A percentile compares a stretch with the other conserved stretches of the same genome.
phyloP scores from a whole-genome alignment of 768 basidiomycete genomes.

The Asterophora parasitica region DNA sequence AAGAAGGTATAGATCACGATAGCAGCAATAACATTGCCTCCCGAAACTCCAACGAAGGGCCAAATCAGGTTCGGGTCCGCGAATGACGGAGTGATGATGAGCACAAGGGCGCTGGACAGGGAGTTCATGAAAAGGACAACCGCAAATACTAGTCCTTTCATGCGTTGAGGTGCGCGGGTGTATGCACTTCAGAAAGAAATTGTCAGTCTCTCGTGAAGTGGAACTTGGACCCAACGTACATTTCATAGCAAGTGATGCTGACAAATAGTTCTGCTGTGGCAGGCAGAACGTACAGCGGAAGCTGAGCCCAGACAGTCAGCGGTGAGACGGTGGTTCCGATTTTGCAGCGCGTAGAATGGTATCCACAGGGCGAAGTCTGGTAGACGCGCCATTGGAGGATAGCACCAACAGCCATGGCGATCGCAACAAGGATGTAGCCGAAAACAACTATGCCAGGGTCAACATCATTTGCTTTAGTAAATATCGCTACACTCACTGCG shows the following conservation, averaged over 20 bases:
- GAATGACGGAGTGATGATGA: conserved; percentile 29
- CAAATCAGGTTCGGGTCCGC: conserved; percentile 32
- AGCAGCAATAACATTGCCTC: conserved; percentile 19
- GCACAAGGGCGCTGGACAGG: conserved; percentile 26
- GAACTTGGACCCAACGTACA: conserved; percentile 1
- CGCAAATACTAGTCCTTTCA: conserved; percentile 38
- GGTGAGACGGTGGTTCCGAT: conserved; percentile 21
- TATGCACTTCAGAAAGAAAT: conserved; percentile 23
- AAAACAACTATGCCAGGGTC: conserved; percentile 8
- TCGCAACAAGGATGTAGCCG: conserved; percentile 18
- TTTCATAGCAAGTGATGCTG: conserved; percentile 13
- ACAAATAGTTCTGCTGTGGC: conserved; percentile 19
- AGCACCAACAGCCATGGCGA: conserved; percentile 18
- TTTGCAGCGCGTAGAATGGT: conserved; percentile 16
- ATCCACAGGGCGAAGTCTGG: conserved; percentile 22
- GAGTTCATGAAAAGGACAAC: conserved; percentile 30
- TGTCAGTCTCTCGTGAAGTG: neutral
- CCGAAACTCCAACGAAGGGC: conserved; percentile 25
- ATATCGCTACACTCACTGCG: conserved; percentile 22
- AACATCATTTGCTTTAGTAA: neutral
- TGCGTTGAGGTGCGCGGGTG: conserved; percentile 37
- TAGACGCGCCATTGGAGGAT: conserved; percentile 23
- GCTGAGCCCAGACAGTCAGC: conserved; percentile 21
- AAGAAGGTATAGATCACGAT: conserved; percentile 20
- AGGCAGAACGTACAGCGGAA: conserved; percentile 19